These are phyloP conservation scores for Vigna hirtella DNA, from an alignment of 306 rosid genomes.

Conservation along the genomic window DNA sequence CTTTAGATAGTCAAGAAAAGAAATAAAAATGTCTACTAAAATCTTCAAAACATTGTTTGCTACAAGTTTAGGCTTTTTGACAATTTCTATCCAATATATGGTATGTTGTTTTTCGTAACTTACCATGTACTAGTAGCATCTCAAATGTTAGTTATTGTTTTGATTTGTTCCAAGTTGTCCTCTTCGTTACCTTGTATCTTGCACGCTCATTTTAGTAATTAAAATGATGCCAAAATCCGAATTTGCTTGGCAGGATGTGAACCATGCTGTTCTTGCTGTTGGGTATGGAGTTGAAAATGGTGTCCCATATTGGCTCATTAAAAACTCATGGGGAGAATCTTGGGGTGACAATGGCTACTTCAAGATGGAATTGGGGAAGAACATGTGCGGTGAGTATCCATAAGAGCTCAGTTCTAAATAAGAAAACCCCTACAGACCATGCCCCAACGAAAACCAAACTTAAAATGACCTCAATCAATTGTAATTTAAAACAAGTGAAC, in stretches of 20 bases:
- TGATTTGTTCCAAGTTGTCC: slow-evolving; percentile 1
- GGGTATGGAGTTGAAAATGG: slow-evolving; percentile 81
- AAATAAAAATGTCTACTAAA: background rate
- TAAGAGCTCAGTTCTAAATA: background rate
- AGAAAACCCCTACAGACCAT: background rate
- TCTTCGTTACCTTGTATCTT: background rate
- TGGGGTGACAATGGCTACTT: slow-evolving; percentile 89
- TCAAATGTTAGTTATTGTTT: background rate
- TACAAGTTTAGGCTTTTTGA: background rate
- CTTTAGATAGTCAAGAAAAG: background rate
- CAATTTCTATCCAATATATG: slow-evolving; percentile 2
- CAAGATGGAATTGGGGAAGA: slow-evolving; percentile 87
- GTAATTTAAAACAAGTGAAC: background rate
- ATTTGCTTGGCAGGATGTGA: slow-evolving; percentile 71
- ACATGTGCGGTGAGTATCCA: slow-evolving; percentile 78
- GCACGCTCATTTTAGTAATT: slow-evolving; percentile 9
- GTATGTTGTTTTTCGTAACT: background rate
- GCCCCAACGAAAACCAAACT: background rate
- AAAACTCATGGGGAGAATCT: slow-evolving; percentile 78
- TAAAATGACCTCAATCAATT: background rate
- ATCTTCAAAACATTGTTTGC: slow-evolving; percentile 4
- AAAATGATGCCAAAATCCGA: slow-evolving; percentile 3
- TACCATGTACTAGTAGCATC: background rate
- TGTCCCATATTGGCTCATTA: slow-evolving; percentile 74
- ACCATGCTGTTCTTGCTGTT: slow-evolving; percentile 87